phyloP scores from a whole-genome alignment of 2,329 filamentous ascomycete genomes.

The Drechmeria coniospora region DNA sequence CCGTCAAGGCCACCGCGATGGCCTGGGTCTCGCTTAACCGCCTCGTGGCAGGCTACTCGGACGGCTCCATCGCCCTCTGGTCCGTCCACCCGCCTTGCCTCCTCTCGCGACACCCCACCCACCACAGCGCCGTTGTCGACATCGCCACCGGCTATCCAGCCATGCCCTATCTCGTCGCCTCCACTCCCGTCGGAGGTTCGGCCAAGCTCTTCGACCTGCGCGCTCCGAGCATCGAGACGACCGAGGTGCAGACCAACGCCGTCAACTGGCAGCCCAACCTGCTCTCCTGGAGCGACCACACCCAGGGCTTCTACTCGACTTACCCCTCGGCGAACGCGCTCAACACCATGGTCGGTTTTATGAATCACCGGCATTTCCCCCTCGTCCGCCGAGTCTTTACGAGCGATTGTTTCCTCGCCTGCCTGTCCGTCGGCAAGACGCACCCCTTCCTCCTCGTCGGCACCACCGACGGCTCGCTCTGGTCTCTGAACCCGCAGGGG shows the following conservation, averaged over 20 bases:
- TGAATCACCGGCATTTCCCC: slow-evolving; percentile 36
- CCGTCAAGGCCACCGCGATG: slow-evolving; percentile 33
- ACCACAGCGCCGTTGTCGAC: slow-evolving; percentile 37
- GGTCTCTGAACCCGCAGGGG: slow-evolving; percentile 24
- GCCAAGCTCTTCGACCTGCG: slow-evolving; percentile 36
- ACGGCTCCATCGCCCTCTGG: slow-evolving; percentile 42
- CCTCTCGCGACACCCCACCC: slow-evolving; percentile 35
- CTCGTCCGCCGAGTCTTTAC: slow-evolving; percentile 36
- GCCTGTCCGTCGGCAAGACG: slow-evolving; percentile 30
- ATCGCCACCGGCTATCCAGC: slow-evolving; percentile 41
- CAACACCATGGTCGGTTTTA: slow-evolving; percentile 36
- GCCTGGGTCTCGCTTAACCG: slow-evolving; percentile 41
- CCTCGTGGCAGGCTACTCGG: slow-evolving; percentile 37
- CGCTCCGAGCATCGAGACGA: slow-evolving; percentile 34
- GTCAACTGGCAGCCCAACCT: slow-evolving; percentile 37
- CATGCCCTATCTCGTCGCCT: slow-evolving; percentile 38
- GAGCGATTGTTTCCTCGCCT: slow-evolving; percentile 32
- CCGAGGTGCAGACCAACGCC: slow-evolving; percentile 34
- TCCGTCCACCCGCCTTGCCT: slow-evolving; percentile 33
- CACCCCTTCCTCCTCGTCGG: slow-evolving; percentile 40
- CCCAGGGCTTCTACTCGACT: slow-evolving; percentile 37
- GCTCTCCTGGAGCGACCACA: slow-evolving; percentile 37
- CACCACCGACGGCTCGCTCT: slow-evolving; percentile 37
- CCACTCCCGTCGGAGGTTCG: slow-evolving; percentile 37
- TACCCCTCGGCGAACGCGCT: slow-evolving; percentile 37